Evolutionary conservation across 176 grass and related monocot genomes (phyloP), one percentile per base, ranked within the genome.

Genomic region (Tuctoria greenei): DNA sequence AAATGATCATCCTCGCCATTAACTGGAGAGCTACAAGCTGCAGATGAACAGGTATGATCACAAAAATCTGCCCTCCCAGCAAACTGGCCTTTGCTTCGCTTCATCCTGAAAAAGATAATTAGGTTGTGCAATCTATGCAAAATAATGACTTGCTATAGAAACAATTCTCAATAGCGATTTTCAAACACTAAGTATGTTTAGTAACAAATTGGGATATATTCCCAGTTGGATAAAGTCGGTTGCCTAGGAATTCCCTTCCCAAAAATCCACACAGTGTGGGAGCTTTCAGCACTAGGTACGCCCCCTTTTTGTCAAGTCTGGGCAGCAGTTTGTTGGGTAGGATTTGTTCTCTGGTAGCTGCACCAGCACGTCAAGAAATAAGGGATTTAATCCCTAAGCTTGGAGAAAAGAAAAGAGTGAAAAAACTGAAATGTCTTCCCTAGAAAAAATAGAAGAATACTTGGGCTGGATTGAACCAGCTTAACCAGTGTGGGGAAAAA

Each of bases 1-100:
- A 86, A 75, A 80, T 86, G 76, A 55, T 86, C 83, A 67, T 80
- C 70, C 27, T 86, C 75, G 60, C 60, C 37, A 7, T 71, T 66
- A 75, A 64, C 41, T 72, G 64, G 47, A 63, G 76, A 67, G 55
- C 31, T 81, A 61, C 71, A 81, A 77, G 80, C 72, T 49, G 60
- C 80, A 73, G 80, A 87, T 46, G 80, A 83, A 61, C 70, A 81
- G 61, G 71, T 72, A 66, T 39, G 76, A 67, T 84, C 84, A 31
- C 61, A 80, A 77, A 82, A 82, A 61, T 90, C 77, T 54, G 72
- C 61, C 43, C 81, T 83, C 27, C 84, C 88, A 77, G 84, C 84
- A 77, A 90, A 90, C 63, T 87, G 88, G 36, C 88, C 88, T 76
- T 83, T 90, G 61, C 70, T 66, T 21, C 76, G 84, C 69, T 81